A percentile compares a stretch with the other conserved stretches of the same genome.
These are phyloP conservation scores for Endocalyx cinctus DNA, from an alignment of 2,329 filamentous ascomycete species.

Conservation along the genomic window DNA sequence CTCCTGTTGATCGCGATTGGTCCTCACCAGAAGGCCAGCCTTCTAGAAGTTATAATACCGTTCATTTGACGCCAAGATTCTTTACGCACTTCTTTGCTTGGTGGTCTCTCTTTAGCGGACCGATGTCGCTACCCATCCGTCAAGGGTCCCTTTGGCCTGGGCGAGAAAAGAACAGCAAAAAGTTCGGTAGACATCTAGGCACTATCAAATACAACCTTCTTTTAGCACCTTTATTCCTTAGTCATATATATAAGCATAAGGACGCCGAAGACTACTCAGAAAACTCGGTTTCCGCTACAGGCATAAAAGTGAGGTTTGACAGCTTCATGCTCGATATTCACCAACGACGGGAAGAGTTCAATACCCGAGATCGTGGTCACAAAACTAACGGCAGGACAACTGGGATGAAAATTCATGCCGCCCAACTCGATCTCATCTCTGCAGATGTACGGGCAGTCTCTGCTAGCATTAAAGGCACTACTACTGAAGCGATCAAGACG, in stretches of 20 bases:
- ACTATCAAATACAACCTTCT: conserved; percentile 97
- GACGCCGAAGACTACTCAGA: conserved; percentile 83
- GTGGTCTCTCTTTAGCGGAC: conserved; percentile 95
- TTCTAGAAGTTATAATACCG: conserved; percentile 90
- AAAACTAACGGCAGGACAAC: conserved; percentile 78
- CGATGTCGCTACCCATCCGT: conserved; percentile 89
- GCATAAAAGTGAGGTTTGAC: conserved; percentile 92
- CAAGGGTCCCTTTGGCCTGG: conserved; percentile 90
- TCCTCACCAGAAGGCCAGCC: conserved; percentile 66
- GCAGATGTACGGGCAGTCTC: conserved; percentile 93
- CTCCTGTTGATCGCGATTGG: conserved; percentile 86
- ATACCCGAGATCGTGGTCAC: conserved; percentile 70
- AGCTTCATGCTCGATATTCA: conserved; percentile 97
- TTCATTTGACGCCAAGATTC: conserved; percentile 90
- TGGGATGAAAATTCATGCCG: conserved; percentile 92
- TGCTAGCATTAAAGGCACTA: conserved; percentile 79
- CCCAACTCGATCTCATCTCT: conserved; percentile 84
- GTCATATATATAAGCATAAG: conserved; percentile 98
- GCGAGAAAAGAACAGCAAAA: conserved; percentile 94
- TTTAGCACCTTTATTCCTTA: conserved; percentile 87
- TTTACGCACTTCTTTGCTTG: conserved; percentile 98
- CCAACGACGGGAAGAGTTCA: conserved; percentile 87
- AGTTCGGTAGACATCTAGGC: conserved; percentile 93
- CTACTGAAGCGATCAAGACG: conserved; percentile 68
- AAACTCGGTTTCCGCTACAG: conserved; percentile 78